Evolutionary conservation across 768 basidiomycete genomes (phyloP).

Genomic region (Boletus barrowsii): DNA sequence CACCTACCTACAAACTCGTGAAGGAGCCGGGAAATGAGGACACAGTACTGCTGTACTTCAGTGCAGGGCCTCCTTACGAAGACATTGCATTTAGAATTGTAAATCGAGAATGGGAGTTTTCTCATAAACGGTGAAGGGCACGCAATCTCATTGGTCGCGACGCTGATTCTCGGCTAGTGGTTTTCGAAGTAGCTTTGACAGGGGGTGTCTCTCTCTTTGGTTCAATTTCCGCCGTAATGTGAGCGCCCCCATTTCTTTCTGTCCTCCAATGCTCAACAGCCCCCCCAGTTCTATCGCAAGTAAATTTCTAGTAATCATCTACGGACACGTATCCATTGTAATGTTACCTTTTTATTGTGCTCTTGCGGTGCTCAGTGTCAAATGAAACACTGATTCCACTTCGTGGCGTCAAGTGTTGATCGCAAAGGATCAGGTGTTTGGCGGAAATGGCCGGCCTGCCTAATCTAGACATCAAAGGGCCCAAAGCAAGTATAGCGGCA

Average conservation of each 20-base stretch:
- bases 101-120: constrained; percentile 97
- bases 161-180: constrained; percentile 51
- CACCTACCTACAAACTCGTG: constrained; percentile 94
- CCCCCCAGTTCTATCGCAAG: constrained; percentile 77
- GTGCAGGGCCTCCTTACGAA: constrained; percentile 96
- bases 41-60: constrained; percentile 90
- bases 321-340: constrained; percentile 28
- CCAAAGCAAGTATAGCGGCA: constrained; percentile 3
- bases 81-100: constrained; percentile 99
- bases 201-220: constrained; percentile 93
- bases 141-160: constrained; percentile 10
- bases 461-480: constrained; percentile 8
- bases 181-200: constrained; percentile 95
- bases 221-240: constrained; percentile 95
- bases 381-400: constrained; percentile 7
- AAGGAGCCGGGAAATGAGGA: constrained; percentile 95
- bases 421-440: not conserved
- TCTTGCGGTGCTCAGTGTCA: constrained; percentile 13
- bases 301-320: constrained; percentile 33
- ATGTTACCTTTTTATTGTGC: constrained; percentile 19
- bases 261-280: constrained; percentile 16
- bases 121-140: constrained; percentile 77
- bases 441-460: constrained; percentile 13
- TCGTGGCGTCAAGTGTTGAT: constrained; percentile 1
- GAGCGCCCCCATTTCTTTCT: constrained; percentile 33